phyloP scores from a whole-genome alignment of 2,329 filamentous ascomycete species.

The Tolypocladium tundrense region DNA sequence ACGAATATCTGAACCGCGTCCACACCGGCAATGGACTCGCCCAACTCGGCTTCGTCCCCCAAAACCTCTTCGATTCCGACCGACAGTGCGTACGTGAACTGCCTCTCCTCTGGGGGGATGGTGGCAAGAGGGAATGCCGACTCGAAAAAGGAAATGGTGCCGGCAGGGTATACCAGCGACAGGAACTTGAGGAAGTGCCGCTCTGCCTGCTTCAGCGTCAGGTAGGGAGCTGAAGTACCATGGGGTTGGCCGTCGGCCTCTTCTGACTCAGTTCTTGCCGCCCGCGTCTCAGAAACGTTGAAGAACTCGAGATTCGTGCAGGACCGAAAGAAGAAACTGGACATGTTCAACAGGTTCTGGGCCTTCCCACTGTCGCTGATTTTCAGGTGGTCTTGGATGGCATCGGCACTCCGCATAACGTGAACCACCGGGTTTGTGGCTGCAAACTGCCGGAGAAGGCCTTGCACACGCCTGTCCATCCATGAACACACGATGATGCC shows the following conservation, averaged over 20 bases:
- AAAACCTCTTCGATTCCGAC: slow-evolving; percentile 48
- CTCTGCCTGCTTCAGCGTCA: slow-evolving; percentile 59
- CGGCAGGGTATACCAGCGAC: slow-evolving; percentile 45
- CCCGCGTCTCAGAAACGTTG: slow-evolving; percentile 52
- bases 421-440: slow-evolving; percentile 61
- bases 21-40: slow-evolving; percentile 54
- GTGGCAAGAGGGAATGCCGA: slow-evolving; percentile 56
- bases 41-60: slow-evolving; percentile 44
- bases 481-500: slow-evolving; percentile 65
- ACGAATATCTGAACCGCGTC: slow-evolving; percentile 57
- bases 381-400: slow-evolving; percentile 53
- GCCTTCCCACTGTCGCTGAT: slow-evolving; percentile 46
- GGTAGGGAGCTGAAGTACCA: slow-evolving; percentile 44
- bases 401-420: slow-evolving; percentile 52
- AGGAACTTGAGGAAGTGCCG: slow-evolving; percentile 61
- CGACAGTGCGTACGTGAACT: slow-evolving; percentile 58
- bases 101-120: slow-evolving; percentile 47
- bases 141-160: slow-evolving; percentile 47
- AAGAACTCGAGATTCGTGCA: slow-evolving; percentile 71
- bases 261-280: slow-evolving; percentile 2
- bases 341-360: slow-evolving; percentile 46
- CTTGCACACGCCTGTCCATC: slow-evolving; percentile 54
- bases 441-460: slow-evolving; percentile 50
- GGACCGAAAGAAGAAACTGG: slow-evolving; percentile 47
- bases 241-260: neutral